Percentiles rank a stretch among this genome's conserved stretches.
phyloP scores from a whole-genome alignment of 495 filamentous ascomycete species.

The Penicillium turbatum region DNA sequence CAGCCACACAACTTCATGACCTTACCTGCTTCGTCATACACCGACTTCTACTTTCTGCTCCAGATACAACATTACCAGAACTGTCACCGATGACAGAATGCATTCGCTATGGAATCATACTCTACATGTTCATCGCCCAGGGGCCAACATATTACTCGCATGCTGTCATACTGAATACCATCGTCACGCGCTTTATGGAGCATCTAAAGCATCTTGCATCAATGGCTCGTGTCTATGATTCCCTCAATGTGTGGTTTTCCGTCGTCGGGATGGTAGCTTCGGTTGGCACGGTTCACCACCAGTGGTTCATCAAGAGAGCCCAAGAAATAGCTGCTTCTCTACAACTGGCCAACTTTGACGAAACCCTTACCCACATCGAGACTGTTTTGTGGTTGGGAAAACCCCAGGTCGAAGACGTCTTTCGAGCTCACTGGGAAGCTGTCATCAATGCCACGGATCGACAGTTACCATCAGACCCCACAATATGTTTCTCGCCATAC shows the following conservation, averaged over 20 bases:
- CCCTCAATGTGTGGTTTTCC: conserved; percentile 37
- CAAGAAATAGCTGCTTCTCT: conserved; percentile 11
- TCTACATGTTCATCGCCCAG: conserved; percentile 50
- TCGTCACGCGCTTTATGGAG: conserved; percentile 27
- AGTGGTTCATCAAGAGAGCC: conserved; percentile 29
- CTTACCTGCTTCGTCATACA: conserved; percentile 49
- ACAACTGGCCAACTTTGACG: conserved; percentile 20
- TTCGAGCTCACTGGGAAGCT: conserved; percentile 28
- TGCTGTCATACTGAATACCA: conserved; percentile 30
- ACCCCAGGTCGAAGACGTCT: conserved; percentile 17
- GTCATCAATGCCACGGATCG: conserved; percentile 4
- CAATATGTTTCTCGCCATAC: background rate
- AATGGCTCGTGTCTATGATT: conserved; percentile 6
- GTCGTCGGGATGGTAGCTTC: conserved; percentile 40
- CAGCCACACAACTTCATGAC: conserved; percentile 43
- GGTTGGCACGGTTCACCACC: conserved; percentile 22
- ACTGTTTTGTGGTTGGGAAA: conserved; percentile 35
- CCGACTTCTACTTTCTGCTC: conserved; percentile 34
- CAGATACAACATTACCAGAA: background rate
- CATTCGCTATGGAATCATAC: conserved; percentile 40
- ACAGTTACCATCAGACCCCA: background rate
- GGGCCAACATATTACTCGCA: conserved; percentile 51
- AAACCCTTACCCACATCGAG: conserved; percentile 23
- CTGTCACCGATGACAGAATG: conserved; percentile 35
- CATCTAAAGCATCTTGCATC: conserved; percentile 24